phyloP scores from a whole-genome alignment of 2,329 filamentous ascomycete genomes.

The Capronia americana region DNA sequence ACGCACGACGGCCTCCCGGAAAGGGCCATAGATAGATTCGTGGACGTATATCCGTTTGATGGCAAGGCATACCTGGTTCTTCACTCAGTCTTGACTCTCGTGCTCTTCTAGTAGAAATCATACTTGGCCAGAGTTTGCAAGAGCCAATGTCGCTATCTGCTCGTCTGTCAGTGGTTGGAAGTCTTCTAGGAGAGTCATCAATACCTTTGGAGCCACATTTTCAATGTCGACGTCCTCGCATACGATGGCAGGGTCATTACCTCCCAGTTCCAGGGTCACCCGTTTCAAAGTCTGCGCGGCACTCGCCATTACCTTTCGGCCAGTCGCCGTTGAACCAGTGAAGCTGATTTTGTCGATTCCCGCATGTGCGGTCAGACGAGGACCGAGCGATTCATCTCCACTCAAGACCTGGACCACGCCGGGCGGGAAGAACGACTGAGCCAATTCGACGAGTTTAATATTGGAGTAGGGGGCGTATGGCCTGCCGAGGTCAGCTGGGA shows the following conservation, averaged over 20 bases:
- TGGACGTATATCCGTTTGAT: conserved; percentile 70
- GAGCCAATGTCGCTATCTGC: conserved; percentile 5
- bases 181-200: conserved; percentile 49
- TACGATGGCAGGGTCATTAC: conserved; percentile 68
- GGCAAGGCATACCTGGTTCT: conserved; percentile 61
- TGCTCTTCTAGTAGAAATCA: too few species aligned
- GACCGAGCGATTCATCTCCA: conserved; percentile 66
- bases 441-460: conserved; percentile 66
- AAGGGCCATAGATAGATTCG: conserved; percentile 65
- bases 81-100: too few species aligned
- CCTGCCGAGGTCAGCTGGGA: not conserved
- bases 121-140: conserved; percentile 62
- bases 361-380: conserved; percentile 56
- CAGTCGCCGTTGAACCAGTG: conserved; percentile 47
- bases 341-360: conserved; percentile 52
- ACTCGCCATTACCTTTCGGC: conserved; percentile 48
- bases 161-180: conserved; percentile 66
- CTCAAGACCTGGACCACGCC: conserved; percentile 67
- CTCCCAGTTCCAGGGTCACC: conserved; percentile 65
- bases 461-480: conserved; percentile 42
- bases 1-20: conserved; percentile 65
- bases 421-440: conserved; percentile 62
- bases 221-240: conserved; percentile 71
- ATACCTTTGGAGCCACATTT: conserved; percentile 66
- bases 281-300: conserved; percentile 58